Base-by-base conservation (phyloP, 805 yeast species). In the Candida ascalaphidarum region DNA sequence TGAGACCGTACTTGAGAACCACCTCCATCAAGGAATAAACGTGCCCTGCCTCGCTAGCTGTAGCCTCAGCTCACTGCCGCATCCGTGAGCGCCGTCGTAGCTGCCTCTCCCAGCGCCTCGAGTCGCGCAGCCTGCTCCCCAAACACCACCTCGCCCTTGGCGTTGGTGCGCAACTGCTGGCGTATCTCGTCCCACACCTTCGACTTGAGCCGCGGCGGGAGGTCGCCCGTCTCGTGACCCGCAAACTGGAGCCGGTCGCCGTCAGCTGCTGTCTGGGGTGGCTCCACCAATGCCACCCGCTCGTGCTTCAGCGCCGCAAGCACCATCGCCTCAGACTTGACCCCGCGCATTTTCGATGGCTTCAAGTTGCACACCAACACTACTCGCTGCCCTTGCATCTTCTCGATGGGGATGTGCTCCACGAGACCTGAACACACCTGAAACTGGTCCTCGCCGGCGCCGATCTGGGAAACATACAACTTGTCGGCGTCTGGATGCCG, bases 341-440 rank as follows among this genome's bases (percentile, higher is more conserved):
- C 64, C 1, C 84, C 84, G 35, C 83, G 54, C 69, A 78, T 68
- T 43, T 74, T 75, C 8, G 74, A 61, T 3, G 76, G 68, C 39
- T 76, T 77, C 47, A 78, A 48, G 40, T 78, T 78, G 5, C 68
- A 61, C 13, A 76, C 57, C 2, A 78, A 55, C 1, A 76, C 74
- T 3, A 77, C 78, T 14, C 53, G 41, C 4, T 55, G 48, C 17
- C 53, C 42, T 4, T 52, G 34, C 40, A 78, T 41, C 14, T 58
- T 38, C 0, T 58, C 63, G 5, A 38, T 36, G 0, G 71, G 55
- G 2, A 74, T 42, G 30, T 44, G 54, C 5, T 59, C 58, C 14
- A 69, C 77, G 6, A 78, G 50, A 0, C 84, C 84, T 28, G 80
- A 72, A 37, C 81, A 74, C 1, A 77, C 74, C 29, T 71, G 69